Evolutionary conservation across 306 rosid species (phyloP), one percentile per base, ranked within the genome.

Genomic region (Sicyos edulis): DNA sequence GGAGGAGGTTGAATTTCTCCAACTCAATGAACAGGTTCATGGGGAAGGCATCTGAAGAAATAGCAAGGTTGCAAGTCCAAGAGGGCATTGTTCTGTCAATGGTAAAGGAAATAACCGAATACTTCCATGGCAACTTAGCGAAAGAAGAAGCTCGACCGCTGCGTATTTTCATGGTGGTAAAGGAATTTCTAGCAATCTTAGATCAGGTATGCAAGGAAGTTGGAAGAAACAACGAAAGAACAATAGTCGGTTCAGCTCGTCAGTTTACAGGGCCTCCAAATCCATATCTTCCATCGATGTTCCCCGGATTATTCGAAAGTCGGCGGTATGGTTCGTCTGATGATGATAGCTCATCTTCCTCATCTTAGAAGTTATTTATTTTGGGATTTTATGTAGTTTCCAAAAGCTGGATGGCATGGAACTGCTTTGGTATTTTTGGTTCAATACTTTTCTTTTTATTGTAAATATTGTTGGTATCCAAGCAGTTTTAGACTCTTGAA

Each of bases 111-210:
- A 75, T 92, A 79, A 90, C 91, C 0, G 89, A 84, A 70, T 92
- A 92, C 78, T 92, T 90, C 84, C 93, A 90, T 53, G 98, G 96
- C 32, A 87, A 87, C 83, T 90, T 86, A 11, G 83, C 86, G 12
- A 90, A 84, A 80, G 98, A 92, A 87, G 98, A 88, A 87, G 93
- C 98, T 79, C 96, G 78, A 42, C 96, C 88, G 0, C 82, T 84
- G 66, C 88, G 96, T 56, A 88, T 88, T 74, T 92, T 90, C 79
- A 78, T 74, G 80, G 87, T 90, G 70, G 96, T 88, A 64, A 84
- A 91, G 79, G 96, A 92, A 79, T 92, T 92, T 71, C 96, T 92
- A 14, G 77, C 84, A 0, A 78, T 84, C 62, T 87, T 92, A 15
- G 96, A 90, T 63, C 85, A 83, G 53, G 96, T 85, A 7, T 92